phyloP scores from a whole-genome alignment of 2,329 filamentous ascomycete genomes.

The Trichoderma hamatum region DNA sequence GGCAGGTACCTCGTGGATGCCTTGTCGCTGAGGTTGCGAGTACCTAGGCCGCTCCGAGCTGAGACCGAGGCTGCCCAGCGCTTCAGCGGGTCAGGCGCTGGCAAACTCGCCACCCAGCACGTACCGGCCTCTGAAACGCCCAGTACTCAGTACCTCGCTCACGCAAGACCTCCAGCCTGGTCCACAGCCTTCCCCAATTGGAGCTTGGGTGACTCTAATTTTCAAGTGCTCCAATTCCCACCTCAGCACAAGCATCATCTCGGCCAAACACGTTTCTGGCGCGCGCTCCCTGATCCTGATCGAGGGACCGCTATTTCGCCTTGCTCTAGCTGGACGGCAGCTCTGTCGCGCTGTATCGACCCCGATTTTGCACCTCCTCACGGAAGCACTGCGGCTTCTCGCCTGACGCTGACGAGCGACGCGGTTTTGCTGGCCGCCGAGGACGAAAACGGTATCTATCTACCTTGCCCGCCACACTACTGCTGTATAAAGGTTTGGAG shows the following conservation, averaged over 20 bases:
- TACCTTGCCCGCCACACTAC: background rate
- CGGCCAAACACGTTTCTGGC: conserved; percentile 13
- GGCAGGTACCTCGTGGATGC: background rate
- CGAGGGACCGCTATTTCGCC: conserved; percentile 8
- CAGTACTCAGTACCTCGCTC: conserved; percentile 1
- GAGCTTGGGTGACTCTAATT: conserved; percentile 21
- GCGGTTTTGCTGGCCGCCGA: conserved; percentile 20
- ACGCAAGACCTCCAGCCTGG: conserved; percentile 10
- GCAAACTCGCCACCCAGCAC: background rate
- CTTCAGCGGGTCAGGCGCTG: background rate
- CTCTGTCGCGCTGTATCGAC: background rate
- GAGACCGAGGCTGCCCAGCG: background rate
- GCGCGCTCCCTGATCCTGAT: conserved; percentile 2
- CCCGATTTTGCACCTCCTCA: background rate
- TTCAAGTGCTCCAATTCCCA: conserved; percentile 23
- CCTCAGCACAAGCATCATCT: conserved; percentile 15
- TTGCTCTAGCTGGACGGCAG: conserved; percentile 2
- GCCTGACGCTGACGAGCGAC: conserved; percentile 17
- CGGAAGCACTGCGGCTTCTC: conserved; percentile 14
- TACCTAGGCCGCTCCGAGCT: background rate
- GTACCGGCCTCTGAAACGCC: background rate
- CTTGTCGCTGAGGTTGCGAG: background rate
- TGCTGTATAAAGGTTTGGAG: background rate
- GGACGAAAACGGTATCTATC: conserved; percentile 4
- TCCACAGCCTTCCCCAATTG: conserved; percentile 21